Evolutionary conservation across 345 rosid genomes (phyloP), one percentile per base, ranked within the genome.

Genomic region (Reutealis trisperma): DNA sequence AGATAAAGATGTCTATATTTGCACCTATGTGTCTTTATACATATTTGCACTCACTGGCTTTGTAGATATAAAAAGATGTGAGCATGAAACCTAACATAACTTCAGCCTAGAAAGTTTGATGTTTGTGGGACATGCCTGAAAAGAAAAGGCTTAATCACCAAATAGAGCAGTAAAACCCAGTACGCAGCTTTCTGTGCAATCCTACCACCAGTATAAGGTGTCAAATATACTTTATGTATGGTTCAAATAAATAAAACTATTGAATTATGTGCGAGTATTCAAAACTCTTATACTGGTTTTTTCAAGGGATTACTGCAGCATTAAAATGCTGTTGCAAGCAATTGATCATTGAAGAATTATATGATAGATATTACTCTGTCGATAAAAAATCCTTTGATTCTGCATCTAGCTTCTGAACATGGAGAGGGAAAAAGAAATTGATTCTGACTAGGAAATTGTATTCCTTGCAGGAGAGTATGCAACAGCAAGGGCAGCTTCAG

Each of bases 401-500:
- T 49, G 25, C 10, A 4, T 27, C 42, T 34, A 9, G 21, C 27
- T 37, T 21, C 61, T 58, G 51, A 75, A 4, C 61, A 19, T 49
- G 13, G 14, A 30, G 12, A 77, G 19, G 5, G 2, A 15, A 32
- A 14, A 49, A 57, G 37, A 14, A 24, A 52, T 22, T 42, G 27
- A 44, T 73, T 75, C 83, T 75, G 70, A 78, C 68, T 64, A 25
- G 41, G 49, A 64, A 57, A 19, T 45, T 74, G 52, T 72, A 37
- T 67, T 61, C n/a, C 44, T 52, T 85, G 84, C 89, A 96, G 98
- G 99, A 19, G 99, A 96, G 86, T 89, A 83, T 77, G 98, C 96
- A 67, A 94, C 96, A 9, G 96, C 98, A 25, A 90, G 98, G 83
- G 98, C 98, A 79, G 88, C 98, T 77, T 86, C 96, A 19, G 92